phyloP scores from a whole-genome alignment of 371 early-diverging fungal species.

The Apophysomyces sp. region DNA sequence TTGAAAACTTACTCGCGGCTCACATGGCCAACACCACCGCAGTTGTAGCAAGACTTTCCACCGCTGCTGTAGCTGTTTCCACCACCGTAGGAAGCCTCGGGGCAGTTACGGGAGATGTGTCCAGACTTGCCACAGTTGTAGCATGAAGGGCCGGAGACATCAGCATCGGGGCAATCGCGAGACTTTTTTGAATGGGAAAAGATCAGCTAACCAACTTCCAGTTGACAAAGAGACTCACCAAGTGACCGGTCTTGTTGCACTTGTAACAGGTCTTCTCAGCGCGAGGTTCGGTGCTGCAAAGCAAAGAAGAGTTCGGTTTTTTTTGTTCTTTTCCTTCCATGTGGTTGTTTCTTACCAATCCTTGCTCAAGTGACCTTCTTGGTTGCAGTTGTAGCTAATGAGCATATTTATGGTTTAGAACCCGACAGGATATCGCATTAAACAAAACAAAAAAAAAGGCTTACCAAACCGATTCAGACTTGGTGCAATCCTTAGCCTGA shows the following conservation, averaged over 20 bases:
- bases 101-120: constrained; percentile 64
- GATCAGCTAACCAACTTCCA: background rate
- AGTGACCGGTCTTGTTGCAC: constrained; percentile 61
- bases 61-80: constrained; percentile 16
- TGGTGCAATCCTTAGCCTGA: constrained; percentile 61
- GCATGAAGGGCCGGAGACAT: constrained; percentile 49
- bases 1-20: constrained; percentile 37
- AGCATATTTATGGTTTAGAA: constrained; percentile 1
- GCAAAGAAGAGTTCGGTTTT: background rate
- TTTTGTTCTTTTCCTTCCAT: background rate
- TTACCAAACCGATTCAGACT: constrained; percentile 61
- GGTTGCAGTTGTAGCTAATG: constrained; percentile 59
- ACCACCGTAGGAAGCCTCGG: constrained; percentile 40
- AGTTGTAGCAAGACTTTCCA: constrained; percentile 52
- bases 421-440: background rate
- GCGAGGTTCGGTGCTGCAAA: constrained; percentile 54
- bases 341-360: constrained; percentile 37
- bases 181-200: constrained; percentile 26
- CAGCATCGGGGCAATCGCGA: constrained; percentile 57
- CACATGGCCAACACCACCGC: constrained; percentile 54
- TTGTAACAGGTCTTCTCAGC: constrained; percentile 60
- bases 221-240: constrained; percentile 25
- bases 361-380: constrained; percentile 59
- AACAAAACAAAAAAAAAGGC: constrained; percentile 3
- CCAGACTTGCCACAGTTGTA: constrained; percentile 60